Evolutionary conservation across 2,329 filamentous ascomycete genomes (phyloP).

Genomic region (Penicillium sclerotigenum): DNA sequence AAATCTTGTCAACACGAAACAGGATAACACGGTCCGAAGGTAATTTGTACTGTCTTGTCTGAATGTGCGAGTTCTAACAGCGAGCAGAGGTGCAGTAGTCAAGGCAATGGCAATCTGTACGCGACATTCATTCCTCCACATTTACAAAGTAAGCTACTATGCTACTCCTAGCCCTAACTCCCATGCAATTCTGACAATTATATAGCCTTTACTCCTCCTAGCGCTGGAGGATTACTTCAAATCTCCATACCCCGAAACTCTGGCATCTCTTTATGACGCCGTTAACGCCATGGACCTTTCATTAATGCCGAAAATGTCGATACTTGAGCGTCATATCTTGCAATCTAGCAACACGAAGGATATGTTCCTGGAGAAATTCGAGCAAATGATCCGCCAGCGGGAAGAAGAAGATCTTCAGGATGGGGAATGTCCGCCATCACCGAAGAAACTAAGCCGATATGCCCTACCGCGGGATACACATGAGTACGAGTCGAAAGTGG

Average conservation of each 20-base stretch:
- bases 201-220: constrained; percentile 76
- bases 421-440: constrained; percentile 38
- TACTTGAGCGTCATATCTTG: constrained; percentile 79
- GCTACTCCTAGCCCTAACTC: constrained; percentile 15
- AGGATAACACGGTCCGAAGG: constrained; percentile 83
- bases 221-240: constrained; percentile 98
- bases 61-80: constrained; percentile 10
- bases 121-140: constrained; percentile 93
- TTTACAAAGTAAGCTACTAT: constrained; percentile 75
- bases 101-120: constrained; percentile 99
- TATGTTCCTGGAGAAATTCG: constrained; percentile 96
- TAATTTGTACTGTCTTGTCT: constrained; percentile 30
- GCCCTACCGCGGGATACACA: constrained; percentile 88
- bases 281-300: constrained; percentile 97
- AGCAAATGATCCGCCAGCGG: constrained; percentile 84
- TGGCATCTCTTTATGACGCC: constrained; percentile 83
- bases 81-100: constrained; percentile 75
- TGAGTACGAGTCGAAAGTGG: constrained; percentile 91
- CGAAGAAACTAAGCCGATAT: constrained; percentile 64
- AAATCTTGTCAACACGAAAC: constrained; percentile 96
- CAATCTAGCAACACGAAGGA: constrained; percentile 92
- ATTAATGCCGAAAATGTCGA: constrained; percentile 79
- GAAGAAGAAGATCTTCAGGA: constrained; percentile 52
- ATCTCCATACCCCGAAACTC: constrained; percentile 78
- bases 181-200: constrained; percentile 9